Conservation (phyloP, 192 early-diverging fungal species). For the Entomortierella parvispora region DNA sequence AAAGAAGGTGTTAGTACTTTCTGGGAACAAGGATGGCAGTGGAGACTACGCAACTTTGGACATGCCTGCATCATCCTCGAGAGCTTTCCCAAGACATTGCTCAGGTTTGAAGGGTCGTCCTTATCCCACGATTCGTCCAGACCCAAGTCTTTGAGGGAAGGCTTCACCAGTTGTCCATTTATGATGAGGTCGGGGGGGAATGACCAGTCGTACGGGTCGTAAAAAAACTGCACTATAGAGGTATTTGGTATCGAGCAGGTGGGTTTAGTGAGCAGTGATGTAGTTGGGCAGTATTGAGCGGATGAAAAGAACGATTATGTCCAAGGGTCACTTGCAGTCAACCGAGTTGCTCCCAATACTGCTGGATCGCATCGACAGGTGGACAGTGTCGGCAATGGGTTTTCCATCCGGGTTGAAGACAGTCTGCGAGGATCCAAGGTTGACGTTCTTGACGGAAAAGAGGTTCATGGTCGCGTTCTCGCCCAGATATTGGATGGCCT, state of each 20-base stretch:
- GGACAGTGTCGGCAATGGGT: slow-evolving; percentile 29
- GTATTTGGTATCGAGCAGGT: not conserved
- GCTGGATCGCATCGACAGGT: slow-evolving; percentile 37
- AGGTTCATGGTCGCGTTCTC: slow-evolving; percentile 32
- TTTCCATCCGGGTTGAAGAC: slow-evolving; percentile 42
- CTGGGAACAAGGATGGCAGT: too few relatives aligned
- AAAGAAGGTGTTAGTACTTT: too few relatives aligned
- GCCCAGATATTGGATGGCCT: slow-evolving; percentile 25
- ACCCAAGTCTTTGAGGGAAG: slow-evolving; percentile 29
- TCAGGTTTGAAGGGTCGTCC: slow-evolving; percentile 30
- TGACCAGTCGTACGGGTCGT: slow-evolving; percentile 46
- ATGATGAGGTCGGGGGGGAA: slow-evolving; percentile 47
- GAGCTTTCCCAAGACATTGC: slow-evolving; percentile 28
- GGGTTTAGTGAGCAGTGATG: not conserved
- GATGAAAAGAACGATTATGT: not conserved
- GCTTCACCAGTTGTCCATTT: slow-evolving; percentile 13
- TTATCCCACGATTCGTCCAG: slow-evolving; percentile 38
- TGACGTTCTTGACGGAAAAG: slow-evolving; percentile 39
- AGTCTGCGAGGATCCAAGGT: slow-evolving; percentile 26
- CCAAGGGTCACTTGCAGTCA: slow-evolving; percentile 23
- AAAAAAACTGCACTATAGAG: slow-evolving; percentile 31
- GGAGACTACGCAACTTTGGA: not conserved
- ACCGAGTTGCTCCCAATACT: slow-evolving; percentile 35
- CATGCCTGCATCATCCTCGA: slow-evolving; percentile 41
- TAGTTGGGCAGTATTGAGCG: not conserved